Evolutionary conservation across 352 stramenopile species (phyloP).

Genomic region (Phytopythium oedochilum): DNA sequence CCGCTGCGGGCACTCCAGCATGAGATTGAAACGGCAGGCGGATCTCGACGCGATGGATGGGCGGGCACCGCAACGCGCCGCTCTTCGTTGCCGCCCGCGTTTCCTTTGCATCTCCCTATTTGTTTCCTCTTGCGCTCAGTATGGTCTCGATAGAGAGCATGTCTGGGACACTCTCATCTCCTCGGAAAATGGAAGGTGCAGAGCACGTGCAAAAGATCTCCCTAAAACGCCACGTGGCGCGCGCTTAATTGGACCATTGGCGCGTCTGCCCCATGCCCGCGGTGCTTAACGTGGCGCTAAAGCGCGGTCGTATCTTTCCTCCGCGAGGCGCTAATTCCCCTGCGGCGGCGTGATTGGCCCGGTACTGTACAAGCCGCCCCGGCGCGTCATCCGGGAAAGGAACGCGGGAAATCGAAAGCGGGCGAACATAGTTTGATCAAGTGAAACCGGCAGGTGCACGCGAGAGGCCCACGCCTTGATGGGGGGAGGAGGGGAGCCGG

Average conservation of each 20-base stretch:
- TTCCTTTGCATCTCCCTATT: neutral
- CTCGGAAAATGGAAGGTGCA: constrained; percentile 21
- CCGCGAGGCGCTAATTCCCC: neutral
- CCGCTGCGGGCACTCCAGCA: neutral
- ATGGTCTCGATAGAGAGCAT: constrained; percentile 9
- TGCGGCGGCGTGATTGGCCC: neutral
- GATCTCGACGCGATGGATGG: no score
- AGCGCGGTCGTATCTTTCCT: neutral
- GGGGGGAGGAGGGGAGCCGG: no score
- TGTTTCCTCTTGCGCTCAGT: neutral
- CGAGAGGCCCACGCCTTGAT: neutral
- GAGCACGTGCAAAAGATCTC: constrained; percentile 2
- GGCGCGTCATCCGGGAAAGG: constrained; percentile 4
- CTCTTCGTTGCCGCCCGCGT: neutral
- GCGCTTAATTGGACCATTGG: neutral
- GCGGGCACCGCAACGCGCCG: neutral
- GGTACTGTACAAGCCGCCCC: neutral
- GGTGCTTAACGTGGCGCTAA: neutral
- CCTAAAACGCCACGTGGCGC: neutral
- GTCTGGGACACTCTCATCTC: constrained; percentile 18
- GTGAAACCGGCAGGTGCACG: neutral
- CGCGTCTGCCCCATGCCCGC: neutral
- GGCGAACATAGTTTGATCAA: neutral
- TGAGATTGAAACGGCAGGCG: no score
- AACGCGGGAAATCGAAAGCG: constrained; percentile 3